Conservation (phyloP, 2,329 filamentous ascomycete species). For the Ustulina deusta region DNA sequence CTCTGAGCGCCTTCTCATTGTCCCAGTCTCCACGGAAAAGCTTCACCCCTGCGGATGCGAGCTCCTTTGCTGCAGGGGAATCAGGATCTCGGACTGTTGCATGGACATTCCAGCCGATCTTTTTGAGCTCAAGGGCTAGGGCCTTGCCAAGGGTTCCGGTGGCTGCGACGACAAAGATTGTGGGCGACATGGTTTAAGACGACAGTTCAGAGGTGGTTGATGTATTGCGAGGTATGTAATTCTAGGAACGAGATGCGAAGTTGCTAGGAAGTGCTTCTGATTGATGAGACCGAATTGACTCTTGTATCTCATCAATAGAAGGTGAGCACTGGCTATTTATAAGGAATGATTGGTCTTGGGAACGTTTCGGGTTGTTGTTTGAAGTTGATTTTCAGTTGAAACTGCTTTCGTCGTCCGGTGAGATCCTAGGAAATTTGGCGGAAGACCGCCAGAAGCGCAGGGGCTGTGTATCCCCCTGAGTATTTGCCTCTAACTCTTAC, state of each 20-base stretch:
- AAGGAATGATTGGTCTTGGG: neutral
- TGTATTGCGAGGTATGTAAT: neutral
- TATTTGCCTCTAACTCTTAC: too few species aligned
- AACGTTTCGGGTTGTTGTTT: too few species aligned
- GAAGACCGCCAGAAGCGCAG: neutral
- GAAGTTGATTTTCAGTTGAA: too few species aligned
- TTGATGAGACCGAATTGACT: neutral
- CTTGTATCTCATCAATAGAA: neutral
- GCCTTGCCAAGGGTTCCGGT: slow-evolving; percentile 42
- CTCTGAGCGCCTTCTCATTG: slow-evolving; percentile 28
- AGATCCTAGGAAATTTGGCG: neutral
- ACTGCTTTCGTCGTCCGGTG: neutral
- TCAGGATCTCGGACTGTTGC: slow-evolving; percentile 34
- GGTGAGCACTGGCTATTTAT: neutral
- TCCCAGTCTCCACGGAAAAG: slow-evolving; percentile 43
- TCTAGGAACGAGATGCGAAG: neutral
- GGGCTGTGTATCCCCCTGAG: neutral
- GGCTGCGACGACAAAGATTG: slow-evolving; percentile 40
- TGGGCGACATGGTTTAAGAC: slow-evolving; percentile 30
- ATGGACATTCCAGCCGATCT: slow-evolving; percentile 39
- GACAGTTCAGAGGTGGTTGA: neutral
- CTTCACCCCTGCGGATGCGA: slow-evolving; percentile 35
- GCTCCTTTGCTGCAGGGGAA: slow-evolving; percentile 29
- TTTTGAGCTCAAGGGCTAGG: slow-evolving; percentile 33
- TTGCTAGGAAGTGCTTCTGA: neutral